Conservation (phyloP, 441 rosid species). For the Dalechampia spathulata region DNA sequence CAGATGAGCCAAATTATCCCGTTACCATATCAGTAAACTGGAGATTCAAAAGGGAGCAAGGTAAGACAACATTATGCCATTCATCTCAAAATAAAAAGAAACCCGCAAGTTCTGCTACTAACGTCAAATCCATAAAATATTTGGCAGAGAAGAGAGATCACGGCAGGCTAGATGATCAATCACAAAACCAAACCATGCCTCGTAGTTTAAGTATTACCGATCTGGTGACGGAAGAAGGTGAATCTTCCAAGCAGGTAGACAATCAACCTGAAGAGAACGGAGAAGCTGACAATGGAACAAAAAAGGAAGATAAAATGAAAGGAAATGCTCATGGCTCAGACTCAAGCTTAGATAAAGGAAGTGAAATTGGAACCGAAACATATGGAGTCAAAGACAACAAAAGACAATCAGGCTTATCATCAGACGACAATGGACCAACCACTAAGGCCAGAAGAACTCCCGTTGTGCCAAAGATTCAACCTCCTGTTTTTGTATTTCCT, state of each 20-base stretch:
- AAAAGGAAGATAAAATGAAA: slow-evolving; percentile 9
- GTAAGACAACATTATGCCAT: slow-evolving; percentile 15
- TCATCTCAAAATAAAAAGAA: neutral
- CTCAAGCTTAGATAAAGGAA: slow-evolving; percentile 20
- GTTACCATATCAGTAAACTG: slow-evolving; percentile 10
- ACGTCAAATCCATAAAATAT: slow-evolving; percentile 2
- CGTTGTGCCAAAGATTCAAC: slow-evolving; percentile 17
- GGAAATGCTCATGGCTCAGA: slow-evolving; percentile 15
- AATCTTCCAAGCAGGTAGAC: slow-evolving; percentile 12
- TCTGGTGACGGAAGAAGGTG: slow-evolving; percentile 22
- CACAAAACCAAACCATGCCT: slow-evolving; percentile 15
- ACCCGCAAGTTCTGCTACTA: neutral
- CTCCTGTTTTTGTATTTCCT: slow-evolving; percentile 27
- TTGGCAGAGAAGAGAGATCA: slow-evolving; percentile 33
- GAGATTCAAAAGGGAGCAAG: slow-evolving; percentile 20
- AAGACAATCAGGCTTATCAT: slow-evolving; percentile 25
- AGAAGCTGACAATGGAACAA: slow-evolving; percentile 10
- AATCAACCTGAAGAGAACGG: slow-evolving; percentile 13
- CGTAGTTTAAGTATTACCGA: slow-evolving; percentile 20
- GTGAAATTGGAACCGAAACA: slow-evolving; percentile 23
- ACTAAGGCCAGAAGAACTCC: slow-evolving; percentile 16
- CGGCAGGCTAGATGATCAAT: slow-evolving; percentile 23
- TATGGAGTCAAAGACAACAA: slow-evolving; percentile 26
- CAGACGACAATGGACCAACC: slow-evolving; percentile 25
- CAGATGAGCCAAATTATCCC: slow-evolving; percentile 23